Evolutionary conservation across 495 filamentous ascomycete species (phyloP), one percentile per base, ranked within the genome.

Genomic region (Hypoxylon fragiforme): DNA sequence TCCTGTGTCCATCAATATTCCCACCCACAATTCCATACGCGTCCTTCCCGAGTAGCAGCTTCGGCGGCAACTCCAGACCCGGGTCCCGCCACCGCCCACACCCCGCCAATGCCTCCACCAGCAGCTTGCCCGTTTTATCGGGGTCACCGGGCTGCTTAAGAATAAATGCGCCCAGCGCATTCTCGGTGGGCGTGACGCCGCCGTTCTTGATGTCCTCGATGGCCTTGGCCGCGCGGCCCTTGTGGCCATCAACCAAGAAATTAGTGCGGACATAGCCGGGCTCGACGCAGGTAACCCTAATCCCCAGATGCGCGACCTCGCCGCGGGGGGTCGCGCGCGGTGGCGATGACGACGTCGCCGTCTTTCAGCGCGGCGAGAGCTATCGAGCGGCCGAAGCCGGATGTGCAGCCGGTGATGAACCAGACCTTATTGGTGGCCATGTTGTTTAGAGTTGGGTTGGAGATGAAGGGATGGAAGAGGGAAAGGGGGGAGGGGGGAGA

Each of bases 351-450:
- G 11, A 67, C 63, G 52, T 81, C 71, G 20, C 77, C 77, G 16
- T 70, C 68, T 6, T 46, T 30, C 3, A 82, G 64, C 13, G 75
- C 74, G 4, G 67, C 44, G 8, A 62, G 36, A 15, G 77, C 65
- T 12, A 81, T 66, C 16, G 61, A 55, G 20, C 57, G 58, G 14
- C 80, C 80, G 13, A 82, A 68, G 47, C 78, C 79, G 16, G 68
- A 72, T 16, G 77, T 79, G 39, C 69, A 69, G 44, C 80, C 80
- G 1, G 73, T 81, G 43, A 83, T 72, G 36, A 82, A 69, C 65
- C 67, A 68, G 24, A 70, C 63, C 51, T 55, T 55, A 20, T 42
- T 38, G 14, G 52, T 9, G 8, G 22, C 39, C 39, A 42, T 42
- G 2, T 15, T 42, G n/a, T n/a, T n/a, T n/a, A n/a, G n/a, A n/a